phyloP scores from a whole-genome alignment of 2,329 filamentous ascomycete species.

The Huntiella decipiens region DNA sequence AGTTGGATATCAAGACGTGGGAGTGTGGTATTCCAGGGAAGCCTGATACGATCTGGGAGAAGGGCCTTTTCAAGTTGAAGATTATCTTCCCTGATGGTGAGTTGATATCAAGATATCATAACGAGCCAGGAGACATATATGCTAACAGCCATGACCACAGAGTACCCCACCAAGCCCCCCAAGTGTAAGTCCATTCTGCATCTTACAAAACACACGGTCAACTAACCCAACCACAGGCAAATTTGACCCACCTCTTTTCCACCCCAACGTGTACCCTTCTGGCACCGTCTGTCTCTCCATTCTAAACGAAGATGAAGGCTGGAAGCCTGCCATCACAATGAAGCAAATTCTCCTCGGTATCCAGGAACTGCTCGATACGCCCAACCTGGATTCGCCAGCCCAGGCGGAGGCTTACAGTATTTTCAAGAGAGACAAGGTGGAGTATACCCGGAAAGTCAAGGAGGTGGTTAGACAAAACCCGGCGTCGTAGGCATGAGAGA shows the following conservation, averaged over 20 bases:
- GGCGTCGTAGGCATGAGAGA: slow-evolving; percentile 33
- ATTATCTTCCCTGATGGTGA: slow-evolving; percentile 84
- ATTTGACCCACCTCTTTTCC: slow-evolving; percentile 88
- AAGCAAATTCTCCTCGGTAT: slow-evolving; percentile 95
- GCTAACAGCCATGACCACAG: slow-evolving; percentile 27
- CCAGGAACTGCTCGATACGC: slow-evolving; percentile 86
- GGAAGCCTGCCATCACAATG: slow-evolving; percentile 96
- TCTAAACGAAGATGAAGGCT: slow-evolving; percentile 93
- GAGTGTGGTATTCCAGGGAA: slow-evolving; percentile 94
- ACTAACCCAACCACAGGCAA: slow-evolving; percentile 44
- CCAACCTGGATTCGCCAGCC: slow-evolving; percentile 89
- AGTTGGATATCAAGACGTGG: slow-evolving; percentile 87
- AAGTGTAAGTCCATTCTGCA: slow-evolving; percentile 54
- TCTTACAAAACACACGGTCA: neutral
- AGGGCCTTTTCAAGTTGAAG: slow-evolving; percentile 88
- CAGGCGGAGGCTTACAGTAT: slow-evolving; percentile 96
- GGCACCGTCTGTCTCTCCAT: slow-evolving; percentile 96
- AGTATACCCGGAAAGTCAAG: slow-evolving; percentile 77
- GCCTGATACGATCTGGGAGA: slow-evolving; percentile 92
- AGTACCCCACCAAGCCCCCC: slow-evolving; percentile 95
- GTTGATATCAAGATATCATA: slow-evolving; percentile 16
- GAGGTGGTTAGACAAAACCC: slow-evolving; percentile 81
- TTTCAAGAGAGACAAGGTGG: slow-evolving; percentile 71
- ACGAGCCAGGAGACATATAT: neutral
- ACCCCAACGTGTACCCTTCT: slow-evolving; percentile 95